Evolutionary conservation across 2,329 filamentous ascomycete species (phyloP), one percentile per base, ranked within the genome.

Genomic region (Nigrospora sphaerica): DNA sequence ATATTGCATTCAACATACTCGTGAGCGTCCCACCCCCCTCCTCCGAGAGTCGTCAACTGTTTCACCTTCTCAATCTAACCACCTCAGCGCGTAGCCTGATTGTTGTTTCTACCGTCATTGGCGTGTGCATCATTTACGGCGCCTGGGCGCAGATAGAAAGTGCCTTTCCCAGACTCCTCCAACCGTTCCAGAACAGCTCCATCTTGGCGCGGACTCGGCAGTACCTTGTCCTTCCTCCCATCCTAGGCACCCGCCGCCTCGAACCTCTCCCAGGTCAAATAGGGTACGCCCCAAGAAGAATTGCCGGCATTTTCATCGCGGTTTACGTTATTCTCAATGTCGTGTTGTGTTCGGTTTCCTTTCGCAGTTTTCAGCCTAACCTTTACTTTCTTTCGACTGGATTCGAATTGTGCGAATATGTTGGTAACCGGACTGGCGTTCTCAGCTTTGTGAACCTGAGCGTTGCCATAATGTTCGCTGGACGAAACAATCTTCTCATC

Each of bases 381-480:
- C 44, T 53, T 31, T 53, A 46, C 13, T 54, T 35, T 17, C 23
- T 46, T 2, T 53, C 52, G 0, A 18, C 39, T 10, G 42, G 38
- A 5, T 46, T 46, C 38, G 45, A 47, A 19, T 39, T 47, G 33
- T 43, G 39, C 45, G 40, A 42, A 45, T 59, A 59, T 6, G 49
- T 68, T 13, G 59, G 61, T 32, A 59, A 59, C 23, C 64, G n/a
- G 54, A 62, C 52, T 49, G 57, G 54, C 1, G 48, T 44, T 6
- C 45, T 60, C 2, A 55, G 55, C 19, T 51, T 62, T 12, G 59
- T 57, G 32, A 62, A 62, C 23, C 36, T 60, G 17, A 48, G 54
- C 19, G 51, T 61, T 2, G 51, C 59, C 9, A 49, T 61, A 43
- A 42, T 62, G 6, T 62, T 60, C 40, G 52, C 58, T 0, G 53